phyloP scores from a whole-genome alignment of 2,329 filamentous ascomycete species.

The Phialocephala subalpina region DNA sequence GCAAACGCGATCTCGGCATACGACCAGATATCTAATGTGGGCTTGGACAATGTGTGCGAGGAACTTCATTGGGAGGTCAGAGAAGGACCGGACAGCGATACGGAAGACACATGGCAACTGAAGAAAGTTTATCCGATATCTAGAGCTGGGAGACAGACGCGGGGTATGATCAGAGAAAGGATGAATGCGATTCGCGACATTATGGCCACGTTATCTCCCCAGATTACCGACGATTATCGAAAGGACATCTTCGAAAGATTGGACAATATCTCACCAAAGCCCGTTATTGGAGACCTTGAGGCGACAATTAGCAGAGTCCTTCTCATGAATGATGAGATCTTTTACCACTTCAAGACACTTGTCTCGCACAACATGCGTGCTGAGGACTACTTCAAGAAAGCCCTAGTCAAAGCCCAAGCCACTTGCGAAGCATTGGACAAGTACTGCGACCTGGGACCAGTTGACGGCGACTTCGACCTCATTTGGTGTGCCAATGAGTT shows the following conservation, averaged over 20 bases:
- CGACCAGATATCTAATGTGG: conserved; percentile 34
- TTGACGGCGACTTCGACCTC: conserved; percentile 34
- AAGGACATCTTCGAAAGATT: conserved; percentile 34
- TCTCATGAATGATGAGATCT: conserved; percentile 36
- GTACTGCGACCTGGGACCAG: conserved; percentile 37
- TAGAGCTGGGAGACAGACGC: conserved; percentile 26
- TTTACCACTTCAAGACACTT: conserved; percentile 35
- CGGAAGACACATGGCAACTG: conserved; percentile 39
- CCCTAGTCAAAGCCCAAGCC: conserved; percentile 32
- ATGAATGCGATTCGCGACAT: conserved; percentile 38
- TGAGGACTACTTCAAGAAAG: conserved; percentile 38
- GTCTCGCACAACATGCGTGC: conserved; percentile 36
- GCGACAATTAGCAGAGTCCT: conserved; percentile 39
- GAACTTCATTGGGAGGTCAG: conserved; percentile 39
- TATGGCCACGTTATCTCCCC: conserved; percentile 38
- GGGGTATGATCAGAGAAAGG: conserved; percentile 29
- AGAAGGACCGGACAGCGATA: conserved; percentile 31
- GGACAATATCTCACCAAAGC: conserved; percentile 32
- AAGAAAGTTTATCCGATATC: conserved; percentile 30
- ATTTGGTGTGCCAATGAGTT: conserved; percentile 39
- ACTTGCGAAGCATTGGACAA: conserved; percentile 34
- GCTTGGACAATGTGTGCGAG: conserved; percentile 39
- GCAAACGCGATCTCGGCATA: conserved; percentile 28
- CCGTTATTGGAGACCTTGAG: conserved; percentile 36
- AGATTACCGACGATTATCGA: conserved; percentile 35